Evolutionary conservation across 345 rosid species (phyloP), one percentile per base, ranked within the genome.

Genomic region (Gossypium ekmanianum): DNA sequence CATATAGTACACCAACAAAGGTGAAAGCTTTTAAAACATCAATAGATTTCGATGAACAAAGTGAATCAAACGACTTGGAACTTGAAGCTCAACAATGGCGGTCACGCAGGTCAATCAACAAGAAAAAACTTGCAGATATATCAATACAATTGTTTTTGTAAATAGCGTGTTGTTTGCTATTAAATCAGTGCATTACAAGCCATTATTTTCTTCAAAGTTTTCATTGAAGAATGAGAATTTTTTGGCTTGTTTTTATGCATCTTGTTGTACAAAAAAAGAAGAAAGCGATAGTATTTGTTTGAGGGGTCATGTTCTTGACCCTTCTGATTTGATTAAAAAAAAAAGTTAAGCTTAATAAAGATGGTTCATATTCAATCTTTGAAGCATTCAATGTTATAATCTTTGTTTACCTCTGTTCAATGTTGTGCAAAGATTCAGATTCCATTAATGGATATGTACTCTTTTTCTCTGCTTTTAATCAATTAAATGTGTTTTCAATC

Each of bases 1-100:
- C 89, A 1, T 94, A 79, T 61, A 80, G 75, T 7, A 94, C 97
- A 17, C 98, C 97, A 1, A 89, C 12, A 72, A 94, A 92, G 84
- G 79, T 74, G 14, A 84, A 51, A 12, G 87, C 83, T 13, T 88
- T 88, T 73, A 69, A 89, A 75, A 71, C 61, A 71, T 75, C 89
- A 0, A 12, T 86, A 0, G 85, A 82, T 62, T 68, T 72, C 9
- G 73, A 83, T 13, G 75, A 69, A 59, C 74, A 80, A 16, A 68
- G 52, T 11, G 89, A 79, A 4, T 57, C 65, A 0, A 88, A 77
- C 9, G 93, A 84, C 1, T 62, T 83, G 9, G 91, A 92, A 77
- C 76, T 84, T 12, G 91, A 92, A 77, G 77, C 92, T 13, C 76
- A 59, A 74, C 82, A 80, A 5, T 14, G 54, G 52, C 72, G 91